Evolutionary conservation across 192 early-diverging fungal genomes (phyloP).

Genomic region (Gigaspora rosea): DNA sequence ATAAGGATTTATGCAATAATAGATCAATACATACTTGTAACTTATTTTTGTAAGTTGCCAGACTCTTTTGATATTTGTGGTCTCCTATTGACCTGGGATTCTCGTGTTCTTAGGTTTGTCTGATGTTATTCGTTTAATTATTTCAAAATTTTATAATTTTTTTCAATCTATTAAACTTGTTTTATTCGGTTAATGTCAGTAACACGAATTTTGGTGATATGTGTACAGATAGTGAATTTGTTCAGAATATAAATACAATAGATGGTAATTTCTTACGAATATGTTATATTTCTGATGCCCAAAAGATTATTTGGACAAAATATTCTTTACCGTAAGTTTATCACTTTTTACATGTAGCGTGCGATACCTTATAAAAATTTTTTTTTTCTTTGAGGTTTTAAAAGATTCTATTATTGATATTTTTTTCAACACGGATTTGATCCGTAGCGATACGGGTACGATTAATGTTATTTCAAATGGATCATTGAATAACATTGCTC

Average conservation of each 20-base stretch:
- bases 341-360: too few species aligned
- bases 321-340: background rate
- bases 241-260: background rate
- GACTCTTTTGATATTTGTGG: background rate
- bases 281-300: background rate
- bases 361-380: too few species aligned
- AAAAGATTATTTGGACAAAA: background rate
- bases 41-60: background rate
- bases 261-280: background rate
- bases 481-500: background rate
- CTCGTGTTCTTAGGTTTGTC: background rate
- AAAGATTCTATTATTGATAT: background rate
- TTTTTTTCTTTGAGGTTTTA: background rate
- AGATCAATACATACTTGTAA: background rate
- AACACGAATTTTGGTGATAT: background rate
- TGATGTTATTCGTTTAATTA: background rate
- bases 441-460: background rate
- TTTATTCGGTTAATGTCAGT: background rate
- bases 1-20: background rate
- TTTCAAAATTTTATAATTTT: background rate
- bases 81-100: background rate
- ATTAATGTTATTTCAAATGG: background rate
- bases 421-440: background rate
- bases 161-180: background rate
- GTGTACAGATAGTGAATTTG: background rate